phyloP scores from a whole-genome alignment of 176 grass and related monocot species.

The Alopecurus myosuroides region DNA sequence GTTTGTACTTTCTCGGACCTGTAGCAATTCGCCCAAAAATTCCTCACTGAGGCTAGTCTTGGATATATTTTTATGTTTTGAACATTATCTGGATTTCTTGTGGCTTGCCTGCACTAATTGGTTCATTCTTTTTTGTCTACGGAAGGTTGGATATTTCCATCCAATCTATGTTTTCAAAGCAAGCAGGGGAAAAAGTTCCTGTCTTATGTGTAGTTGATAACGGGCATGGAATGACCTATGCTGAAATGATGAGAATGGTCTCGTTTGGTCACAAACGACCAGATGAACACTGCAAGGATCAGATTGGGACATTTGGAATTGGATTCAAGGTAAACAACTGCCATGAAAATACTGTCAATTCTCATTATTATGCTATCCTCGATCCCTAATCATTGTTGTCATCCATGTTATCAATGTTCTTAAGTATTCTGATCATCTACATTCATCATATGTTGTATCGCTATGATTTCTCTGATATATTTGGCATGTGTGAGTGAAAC shows the following conservation, averaged over 20 bases:
- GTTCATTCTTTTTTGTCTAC: constrained; percentile 7
- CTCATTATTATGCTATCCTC: not conserved
- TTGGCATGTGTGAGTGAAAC: not conserved
- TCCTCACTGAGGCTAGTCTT: not conserved
- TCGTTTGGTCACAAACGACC: constrained; percentile 81
- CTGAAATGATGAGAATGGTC: constrained; percentile 68
- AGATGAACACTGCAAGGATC: constrained; percentile 32
- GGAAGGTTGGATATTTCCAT: constrained; percentile 70
- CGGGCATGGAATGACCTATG: constrained; percentile 67
- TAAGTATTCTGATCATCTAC: not conserved
- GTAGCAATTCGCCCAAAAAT: not conserved
- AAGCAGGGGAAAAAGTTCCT: constrained; percentile 51
- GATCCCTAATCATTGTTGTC: not conserved
- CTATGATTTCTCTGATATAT: not conserved
- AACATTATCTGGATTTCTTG: not conserved
- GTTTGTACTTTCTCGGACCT: constrained; percentile 2
- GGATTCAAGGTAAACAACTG: constrained; percentile 66
- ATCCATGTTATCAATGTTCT: not conserved
- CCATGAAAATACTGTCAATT: not conserved
- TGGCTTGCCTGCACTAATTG: not conserved
- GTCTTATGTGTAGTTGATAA: constrained; percentile 75
- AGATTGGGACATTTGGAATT: constrained; percentile 76
- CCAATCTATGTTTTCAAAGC: constrained; percentile 53
- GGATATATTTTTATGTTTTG: not conserved
- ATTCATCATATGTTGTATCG: not conserved